Evolutionary conservation across 139 green algal genomes (phyloP).

Genomic region (Microglena sp.): DNA sequence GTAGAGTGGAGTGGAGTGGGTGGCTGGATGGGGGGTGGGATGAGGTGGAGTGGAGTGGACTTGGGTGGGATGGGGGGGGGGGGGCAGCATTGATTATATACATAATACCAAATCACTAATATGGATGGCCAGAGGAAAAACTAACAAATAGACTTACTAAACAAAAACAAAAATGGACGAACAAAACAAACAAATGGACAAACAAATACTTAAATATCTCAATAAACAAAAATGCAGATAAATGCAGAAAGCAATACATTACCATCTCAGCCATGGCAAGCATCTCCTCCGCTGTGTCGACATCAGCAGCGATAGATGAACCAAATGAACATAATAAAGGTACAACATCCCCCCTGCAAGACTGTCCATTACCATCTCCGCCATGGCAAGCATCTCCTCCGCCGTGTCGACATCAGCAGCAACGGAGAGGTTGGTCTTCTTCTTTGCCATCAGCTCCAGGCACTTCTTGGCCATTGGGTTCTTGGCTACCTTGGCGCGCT

Average conservation of each 20-base stretch:
- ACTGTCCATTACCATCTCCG: conserved; percentile 77
- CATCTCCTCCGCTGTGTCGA: conserved; percentile 80
- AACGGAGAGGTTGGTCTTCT: conserved; percentile 94
- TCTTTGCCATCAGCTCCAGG: conserved; percentile 84
- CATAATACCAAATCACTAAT: too few species aligned
- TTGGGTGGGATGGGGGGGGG: too few species aligned
- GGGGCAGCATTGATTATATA: too few species aligned
- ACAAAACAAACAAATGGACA: neutral
- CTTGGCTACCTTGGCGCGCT: conserved; percentile 52
- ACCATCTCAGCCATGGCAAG: conserved; percentile 80
- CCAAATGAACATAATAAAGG: too few species aligned
- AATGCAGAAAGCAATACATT: conserved; percentile 4
- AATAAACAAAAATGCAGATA: conserved; percentile 1
- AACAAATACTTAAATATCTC: neutral
- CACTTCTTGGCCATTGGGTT: conserved; percentile 61
- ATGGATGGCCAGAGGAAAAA: too few species aligned
- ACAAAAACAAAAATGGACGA: neutral
- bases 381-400: conserved; percentile 82
- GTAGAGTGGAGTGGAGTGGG: too few species aligned
- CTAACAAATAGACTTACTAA: too few species aligned
- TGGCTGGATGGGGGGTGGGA: too few species aligned
- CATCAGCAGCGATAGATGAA: conserved; percentile 89
- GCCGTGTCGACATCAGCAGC: conserved; percentile 85
- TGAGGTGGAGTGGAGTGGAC: too few species aligned
- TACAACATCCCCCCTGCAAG: conserved; percentile 75